Evolutionary conservation across 2,329 filamentous ascomycete genomes (phyloP).

Genomic region (Aspergillus brunneoviolaceus): DNA sequence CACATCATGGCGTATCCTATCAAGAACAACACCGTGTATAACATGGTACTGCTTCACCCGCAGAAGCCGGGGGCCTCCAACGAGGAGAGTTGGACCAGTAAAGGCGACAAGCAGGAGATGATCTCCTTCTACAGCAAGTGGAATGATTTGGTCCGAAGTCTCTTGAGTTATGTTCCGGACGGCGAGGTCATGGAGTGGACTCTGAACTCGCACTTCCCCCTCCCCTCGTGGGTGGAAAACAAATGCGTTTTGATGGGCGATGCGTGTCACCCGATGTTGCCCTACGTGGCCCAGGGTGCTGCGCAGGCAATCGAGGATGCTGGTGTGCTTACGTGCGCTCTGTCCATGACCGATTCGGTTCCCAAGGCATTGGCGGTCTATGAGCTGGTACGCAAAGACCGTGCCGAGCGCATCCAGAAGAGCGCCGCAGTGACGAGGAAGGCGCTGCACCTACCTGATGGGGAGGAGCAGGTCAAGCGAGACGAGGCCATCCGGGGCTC

Average conservation of each 20-base stretch:
- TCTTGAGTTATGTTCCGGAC: slow-evolving; percentile 2
- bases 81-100: slow-evolving; percentile 2
- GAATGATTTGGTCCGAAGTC: neutral
- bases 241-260: slow-evolving; percentile 1
- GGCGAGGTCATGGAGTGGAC: slow-evolving; percentile 6
- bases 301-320: slow-evolving; percentile 4
- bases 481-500: neutral
- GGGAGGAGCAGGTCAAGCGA: slow-evolving; percentile 1
- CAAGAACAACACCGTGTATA: slow-evolving; percentile 3
- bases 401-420: neutral
- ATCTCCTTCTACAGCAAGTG: neutral
- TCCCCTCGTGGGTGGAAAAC: slow-evolving; percentile 1
- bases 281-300: slow-evolving; percentile 8
- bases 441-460: slow-evolving; percentile 1
- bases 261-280: slow-evolving; percentile 9
- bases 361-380: neutral
- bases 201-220: slow-evolving; percentile 3
- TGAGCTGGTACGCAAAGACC: slow-evolving; percentile 1
- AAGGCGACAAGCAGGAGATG: slow-evolving; percentile 4
- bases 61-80: slow-evolving; percentile 1
- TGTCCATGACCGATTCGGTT: neutral
- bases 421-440: neutral
- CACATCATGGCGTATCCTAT: slow-evolving; percentile 4
- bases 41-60: slow-evolving; percentile 1
- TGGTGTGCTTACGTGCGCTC: neutral